These are phyloP conservation scores for Uronychia setigera DNA, from an alignment of 73 alveolate species.

Conservation along the genomic window DNA sequence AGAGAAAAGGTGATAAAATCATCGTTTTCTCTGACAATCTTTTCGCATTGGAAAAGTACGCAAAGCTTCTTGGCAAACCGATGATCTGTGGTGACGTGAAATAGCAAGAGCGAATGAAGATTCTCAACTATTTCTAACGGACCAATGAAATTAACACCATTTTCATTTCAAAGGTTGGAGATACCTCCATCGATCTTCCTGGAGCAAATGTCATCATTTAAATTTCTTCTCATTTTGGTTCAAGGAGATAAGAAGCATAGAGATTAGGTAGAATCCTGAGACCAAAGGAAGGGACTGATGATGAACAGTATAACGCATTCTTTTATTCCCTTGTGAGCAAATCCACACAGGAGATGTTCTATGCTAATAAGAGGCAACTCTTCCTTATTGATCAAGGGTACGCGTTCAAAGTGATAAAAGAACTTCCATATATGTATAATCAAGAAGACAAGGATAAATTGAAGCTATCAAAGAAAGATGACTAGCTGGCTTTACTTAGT, in stretches of 20 bases:
- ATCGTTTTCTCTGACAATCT: conserved; percentile 94
- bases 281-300: conserved; percentile 79
- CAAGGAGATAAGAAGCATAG: conserved; percentile 97
- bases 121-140: conserved; percentile 65
- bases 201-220: conserved; percentile 96
- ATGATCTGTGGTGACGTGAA: conserved; percentile 70
- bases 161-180: conserved; percentile 95
- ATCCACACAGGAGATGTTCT: conserved; percentile 95
- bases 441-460: conserved; percentile 9
- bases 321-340: conserved; percentile 95
- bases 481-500: conserved; percentile 1
- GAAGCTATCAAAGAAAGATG: background rate
- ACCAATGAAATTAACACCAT: conserved; percentile 75
- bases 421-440: conserved; percentile 44
- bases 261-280: conserved; percentile 97
- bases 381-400: conserved; percentile 97
- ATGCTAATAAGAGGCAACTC: conserved; percentile 94
- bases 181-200: conserved; percentile 97
- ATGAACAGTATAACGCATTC: conserved; percentile 88
- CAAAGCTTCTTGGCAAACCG: conserved; percentile 65
- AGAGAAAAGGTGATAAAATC: conserved; percentile 91
- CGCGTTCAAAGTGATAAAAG: conserved; percentile 71
- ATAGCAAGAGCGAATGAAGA: conserved; percentile 67
- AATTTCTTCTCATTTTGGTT: conserved; percentile 95
- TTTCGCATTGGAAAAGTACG: conserved; percentile 80